Conservation (phyloP, 2,329 filamentous ascomycete genomes). For the Nakataea oryzae region DNA sequence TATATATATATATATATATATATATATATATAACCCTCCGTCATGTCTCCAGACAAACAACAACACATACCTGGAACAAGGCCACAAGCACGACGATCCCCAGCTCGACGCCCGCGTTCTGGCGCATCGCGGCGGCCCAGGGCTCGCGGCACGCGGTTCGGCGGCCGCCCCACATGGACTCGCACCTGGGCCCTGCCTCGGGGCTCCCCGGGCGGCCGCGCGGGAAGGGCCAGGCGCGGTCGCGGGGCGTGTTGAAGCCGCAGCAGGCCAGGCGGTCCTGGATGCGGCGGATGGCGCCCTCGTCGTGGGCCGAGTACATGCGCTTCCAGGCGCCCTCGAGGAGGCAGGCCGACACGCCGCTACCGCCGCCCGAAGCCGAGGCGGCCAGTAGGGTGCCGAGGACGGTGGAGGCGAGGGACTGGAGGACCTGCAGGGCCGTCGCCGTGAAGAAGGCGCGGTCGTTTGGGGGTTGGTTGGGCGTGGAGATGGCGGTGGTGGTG, state of each 20-base stretch:
- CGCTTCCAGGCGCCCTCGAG: conserved; percentile 45
- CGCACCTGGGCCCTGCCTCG: conserved; percentile 30
- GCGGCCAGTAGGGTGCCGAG: conserved; percentile 31
- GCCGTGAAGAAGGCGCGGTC: background rate
- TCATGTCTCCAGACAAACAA: background rate
- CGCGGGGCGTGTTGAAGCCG: conserved; percentile 44
- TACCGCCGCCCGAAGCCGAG: conserved; percentile 15
- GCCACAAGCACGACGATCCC: conserved; percentile 41
- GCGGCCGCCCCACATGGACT: conserved; percentile 33
- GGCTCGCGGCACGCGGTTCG: conserved; percentile 35
- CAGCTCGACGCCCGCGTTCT: conserved; percentile 43
- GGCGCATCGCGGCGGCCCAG: conserved; percentile 47
- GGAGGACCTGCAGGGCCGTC: conserved; percentile 6
- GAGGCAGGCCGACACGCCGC: conserved; percentile 30
- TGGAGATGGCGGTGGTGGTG: conserved; percentile 1
- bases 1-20: too few species aligned
- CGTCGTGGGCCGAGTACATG: conserved; percentile 42
- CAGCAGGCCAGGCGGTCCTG: conserved; percentile 60
- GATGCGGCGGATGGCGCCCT: conserved; percentile 39
- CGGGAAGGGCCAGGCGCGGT: conserved; percentile 55
- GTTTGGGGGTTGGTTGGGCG: background rate
- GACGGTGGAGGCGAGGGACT: conserved; percentile 24
- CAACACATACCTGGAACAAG: conserved; percentile 40
- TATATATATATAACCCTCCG: too few species aligned
- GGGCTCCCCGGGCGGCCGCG: conserved; percentile 9